Evolutionary conservation across 2,329 filamentous ascomycete genomes (phyloP).

Genomic region (Fusarium zealandicum): DNA sequence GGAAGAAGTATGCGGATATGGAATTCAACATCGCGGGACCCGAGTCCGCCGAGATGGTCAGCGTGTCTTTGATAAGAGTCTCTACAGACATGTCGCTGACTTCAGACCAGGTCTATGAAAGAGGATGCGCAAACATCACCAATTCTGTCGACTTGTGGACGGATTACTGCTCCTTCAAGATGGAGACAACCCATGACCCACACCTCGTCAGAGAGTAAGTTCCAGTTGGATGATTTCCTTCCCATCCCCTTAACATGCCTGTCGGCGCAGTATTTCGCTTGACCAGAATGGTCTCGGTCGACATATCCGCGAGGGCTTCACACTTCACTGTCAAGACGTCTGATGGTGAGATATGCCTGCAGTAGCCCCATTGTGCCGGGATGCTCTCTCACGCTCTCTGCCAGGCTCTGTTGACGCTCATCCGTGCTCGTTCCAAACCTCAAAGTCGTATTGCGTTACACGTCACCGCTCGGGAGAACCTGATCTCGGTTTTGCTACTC

Average conservation of each 20-base stretch:
- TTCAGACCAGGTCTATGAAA: conserved; percentile 81
- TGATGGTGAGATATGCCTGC: conserved; percentile 77
- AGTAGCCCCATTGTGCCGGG: conserved; percentile 63
- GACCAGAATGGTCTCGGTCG: conserved; percentile 52
- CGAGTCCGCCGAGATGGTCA: conserved; percentile 95
- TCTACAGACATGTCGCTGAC: conserved; percentile 17
- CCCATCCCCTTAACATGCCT: conserved; percentile 70
- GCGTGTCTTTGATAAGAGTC: conserved; percentile 38
- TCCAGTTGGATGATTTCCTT: conserved; percentile 68
- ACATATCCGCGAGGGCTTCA: conserved; percentile 46
- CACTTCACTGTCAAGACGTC: conserved; percentile 49
- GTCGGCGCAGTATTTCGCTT: conserved; percentile 54
- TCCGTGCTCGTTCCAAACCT: conserved; percentile 48
- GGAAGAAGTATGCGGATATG: conserved; percentile 98
- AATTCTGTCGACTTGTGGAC: conserved; percentile 97
- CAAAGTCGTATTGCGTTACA: conserved; percentile 50
- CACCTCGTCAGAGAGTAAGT: conserved; percentile 99
- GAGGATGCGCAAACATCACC: conserved; percentile 90
- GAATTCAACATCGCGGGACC: conserved; percentile 97
- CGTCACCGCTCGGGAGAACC: conserved; percentile 46
- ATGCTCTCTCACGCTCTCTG: conserved; percentile 71
- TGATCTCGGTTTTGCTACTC: conserved; percentile 59
- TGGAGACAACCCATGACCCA: conserved; percentile 93
- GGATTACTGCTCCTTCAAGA: conserved; percentile 97
- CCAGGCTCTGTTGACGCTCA: conserved; percentile 64